Percentiles rank a stretch among this genome's conserved stretches.
These are phyloP conservation scores for Fusarium nurragi DNA, from an alignment of 2,329 filamentous ascomycete genomes.

Conservation along the genomic window DNA sequence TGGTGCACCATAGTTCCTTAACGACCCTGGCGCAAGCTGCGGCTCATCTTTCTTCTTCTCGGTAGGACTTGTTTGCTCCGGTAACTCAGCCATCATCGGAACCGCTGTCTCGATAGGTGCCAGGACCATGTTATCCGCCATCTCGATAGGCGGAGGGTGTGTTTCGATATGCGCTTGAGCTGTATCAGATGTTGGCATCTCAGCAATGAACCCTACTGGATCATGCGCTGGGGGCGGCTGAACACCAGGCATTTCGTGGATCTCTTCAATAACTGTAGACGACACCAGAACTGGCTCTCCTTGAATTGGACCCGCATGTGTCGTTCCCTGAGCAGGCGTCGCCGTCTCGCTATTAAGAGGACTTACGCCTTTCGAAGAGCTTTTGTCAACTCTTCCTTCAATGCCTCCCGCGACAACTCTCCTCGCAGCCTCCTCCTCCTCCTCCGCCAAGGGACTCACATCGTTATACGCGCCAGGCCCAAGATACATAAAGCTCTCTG, in stretches of 20 bases:
- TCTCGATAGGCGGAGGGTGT: constrained; percentile 57
- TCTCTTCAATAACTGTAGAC: constrained; percentile 41
- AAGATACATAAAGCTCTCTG: constrained; percentile 63
- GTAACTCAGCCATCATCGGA: constrained; percentile 52
- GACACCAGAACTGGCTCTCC: constrained; percentile 31
- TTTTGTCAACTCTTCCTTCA: constrained; percentile 26
- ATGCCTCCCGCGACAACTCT: constrained; percentile 42
- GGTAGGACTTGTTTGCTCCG: constrained; percentile 47
- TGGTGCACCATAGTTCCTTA: constrained; percentile 12
- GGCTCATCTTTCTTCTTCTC: constrained; percentile 39
- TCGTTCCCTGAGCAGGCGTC: constrained; percentile 44
- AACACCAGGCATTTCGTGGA: constrained; percentile 47
- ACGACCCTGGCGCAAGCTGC: constrained; percentile 27
- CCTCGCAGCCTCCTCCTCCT: constrained; percentile 51
- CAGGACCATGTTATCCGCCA: constrained; percentile 52
- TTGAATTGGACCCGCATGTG: constrained; percentile 7
- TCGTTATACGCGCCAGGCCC: constrained; percentile 58
- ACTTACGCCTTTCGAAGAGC: constrained; percentile 42
- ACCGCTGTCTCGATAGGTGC: constrained; percentile 49
- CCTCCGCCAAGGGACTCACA: constrained; percentile 55
- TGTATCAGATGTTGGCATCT: constrained; percentile 59
- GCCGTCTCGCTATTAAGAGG: constrained; percentile 45
- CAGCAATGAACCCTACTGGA: constrained; percentile 57
- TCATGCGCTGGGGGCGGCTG: constrained; percentile 44
- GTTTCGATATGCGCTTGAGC: constrained; percentile 53